Percentiles rank a stretch among this genome's conserved stretches.
phyloP scores from a whole-genome alignment of 139 green algal species.

The Pseudopediastrum boryanum region DNA sequence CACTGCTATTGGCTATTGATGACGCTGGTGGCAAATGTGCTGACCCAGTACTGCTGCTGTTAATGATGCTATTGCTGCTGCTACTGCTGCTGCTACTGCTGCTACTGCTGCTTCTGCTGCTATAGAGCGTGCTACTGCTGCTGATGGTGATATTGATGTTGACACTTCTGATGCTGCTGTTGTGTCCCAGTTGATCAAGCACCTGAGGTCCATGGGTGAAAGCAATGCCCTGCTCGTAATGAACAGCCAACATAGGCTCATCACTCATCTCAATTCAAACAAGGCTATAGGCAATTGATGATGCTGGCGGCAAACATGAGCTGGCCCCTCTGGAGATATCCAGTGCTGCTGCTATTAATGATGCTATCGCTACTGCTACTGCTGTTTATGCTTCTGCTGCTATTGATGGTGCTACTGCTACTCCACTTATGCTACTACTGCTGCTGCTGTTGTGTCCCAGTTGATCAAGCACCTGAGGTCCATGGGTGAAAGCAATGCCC shows the following conservation, averaged over 20 bases:
- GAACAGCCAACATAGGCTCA: neutral
- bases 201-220: constrained; percentile 59
- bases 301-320: neutral
- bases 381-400: neutral
- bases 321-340: neutral
- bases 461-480: constrained; percentile 63
- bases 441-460: neutral
- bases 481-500: constrained; percentile 63
- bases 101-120: neutral
- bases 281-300: neutral
- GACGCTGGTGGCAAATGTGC: too few relatives aligned
- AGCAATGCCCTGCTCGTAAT: constrained; percentile 60
- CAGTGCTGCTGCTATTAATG: neutral
- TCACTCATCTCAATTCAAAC: neutral
- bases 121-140: neutral
- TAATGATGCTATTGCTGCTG: neutral
- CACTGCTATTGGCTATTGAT: too few relatives aligned
- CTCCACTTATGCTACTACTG: neutral
- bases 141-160: neutral
- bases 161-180: neutral
- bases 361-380: neutral
- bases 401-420: neutral
- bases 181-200: constrained; percentile 47
- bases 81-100: neutral
- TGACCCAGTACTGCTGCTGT: too few relatives aligned